These are phyloP conservation scores for Ligustrum vulgare DNA, from an alignment of 257 asterid species.

Conservation along the genomic window DNA sequence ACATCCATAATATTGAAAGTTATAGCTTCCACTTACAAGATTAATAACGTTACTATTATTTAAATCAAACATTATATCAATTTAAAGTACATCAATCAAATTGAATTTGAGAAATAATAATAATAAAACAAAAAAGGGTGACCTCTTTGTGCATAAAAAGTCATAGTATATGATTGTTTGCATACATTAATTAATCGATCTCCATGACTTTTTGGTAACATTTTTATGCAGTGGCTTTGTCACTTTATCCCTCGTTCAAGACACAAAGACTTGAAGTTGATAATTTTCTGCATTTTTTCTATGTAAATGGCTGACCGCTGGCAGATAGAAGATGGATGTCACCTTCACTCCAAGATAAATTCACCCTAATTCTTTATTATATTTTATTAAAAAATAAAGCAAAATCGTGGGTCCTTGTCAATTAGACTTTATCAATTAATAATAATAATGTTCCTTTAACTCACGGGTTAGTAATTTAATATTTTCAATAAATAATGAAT, in stretches of 20 bases:
- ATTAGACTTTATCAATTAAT: background rate
- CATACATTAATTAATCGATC: constrained; percentile 12
- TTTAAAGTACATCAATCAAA: background rate
- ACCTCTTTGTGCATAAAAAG: constrained; percentile 33
- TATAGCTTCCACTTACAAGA: no score
- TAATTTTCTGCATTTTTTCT: constrained; percentile 1
- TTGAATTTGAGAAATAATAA: background rate
- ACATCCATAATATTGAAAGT: no score
- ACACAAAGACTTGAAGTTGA: constrained; percentile 22
- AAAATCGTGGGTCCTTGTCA: background rate
- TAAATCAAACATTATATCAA: no score
- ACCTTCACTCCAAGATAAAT: background rate
- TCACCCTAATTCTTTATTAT: background rate
- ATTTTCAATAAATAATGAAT: no score
- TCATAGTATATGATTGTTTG: constrained; percentile 30
- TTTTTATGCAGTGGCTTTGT: constrained; percentile 30
- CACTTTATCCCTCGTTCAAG: constrained; percentile 36
- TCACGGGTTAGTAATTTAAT: background rate
- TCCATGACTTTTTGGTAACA: constrained; percentile 26
- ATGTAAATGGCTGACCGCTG: background rate
- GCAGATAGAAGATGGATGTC: background rate
- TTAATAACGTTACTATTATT: no score
- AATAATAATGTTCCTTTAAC: no score
- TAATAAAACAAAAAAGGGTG: constrained; percentile 28
- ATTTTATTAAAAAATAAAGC: background rate